A percentile compares a stretch with the other conserved stretches of the same genome.
phyloP scores from a whole-genome alignment of 192 early-diverging fungal species.

The Podila clonocystis region DNA sequence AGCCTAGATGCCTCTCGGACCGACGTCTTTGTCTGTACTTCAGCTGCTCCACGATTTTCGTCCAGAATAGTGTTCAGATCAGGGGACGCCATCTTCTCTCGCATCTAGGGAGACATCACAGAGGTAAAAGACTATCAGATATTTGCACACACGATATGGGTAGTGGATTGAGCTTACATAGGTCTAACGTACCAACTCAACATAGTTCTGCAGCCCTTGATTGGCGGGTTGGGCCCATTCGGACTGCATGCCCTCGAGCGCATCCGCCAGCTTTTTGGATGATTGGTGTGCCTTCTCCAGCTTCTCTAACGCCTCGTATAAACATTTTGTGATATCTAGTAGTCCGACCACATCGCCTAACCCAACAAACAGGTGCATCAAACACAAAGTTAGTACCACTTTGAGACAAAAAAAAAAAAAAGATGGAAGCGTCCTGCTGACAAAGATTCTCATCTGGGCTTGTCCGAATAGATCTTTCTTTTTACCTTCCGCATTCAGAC shows the following conservation, averaged over 20 bases:
- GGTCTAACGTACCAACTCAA: slow-evolving; percentile 16
- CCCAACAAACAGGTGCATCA: background rate
- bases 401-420: background rate
- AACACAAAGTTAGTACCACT: background rate
- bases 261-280: slow-evolving; percentile 76
- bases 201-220: slow-evolving; percentile 44
- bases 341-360: slow-evolving; percentile 80
- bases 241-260: slow-evolving; percentile 77
- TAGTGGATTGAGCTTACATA: too few relatives aligned
- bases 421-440: background rate
- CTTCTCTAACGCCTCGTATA: slow-evolving; percentile 82
- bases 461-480: background rate
- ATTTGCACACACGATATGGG: too few relatives aligned
- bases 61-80: slow-evolving; percentile 83
- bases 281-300: slow-evolving; percentile 82
- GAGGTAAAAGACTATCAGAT: background rate
- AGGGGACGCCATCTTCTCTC: slow-evolving; percentile 87
- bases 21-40: slow-evolving; percentile 66
- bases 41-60: slow-evolving; percentile 58
- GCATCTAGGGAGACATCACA: slow-evolving; percentile 44
- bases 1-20: slow-evolving; percentile 71
- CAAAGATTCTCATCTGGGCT: background rate
- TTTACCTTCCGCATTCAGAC: slow-evolving; percentile 33
- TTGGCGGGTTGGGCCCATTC: slow-evolving; percentile 73
- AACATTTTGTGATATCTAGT: slow-evolving; percentile 82